Base-by-base conservation (phyloP, 208 protist genomes). In the Acanthamoeba triangularis region DNA sequence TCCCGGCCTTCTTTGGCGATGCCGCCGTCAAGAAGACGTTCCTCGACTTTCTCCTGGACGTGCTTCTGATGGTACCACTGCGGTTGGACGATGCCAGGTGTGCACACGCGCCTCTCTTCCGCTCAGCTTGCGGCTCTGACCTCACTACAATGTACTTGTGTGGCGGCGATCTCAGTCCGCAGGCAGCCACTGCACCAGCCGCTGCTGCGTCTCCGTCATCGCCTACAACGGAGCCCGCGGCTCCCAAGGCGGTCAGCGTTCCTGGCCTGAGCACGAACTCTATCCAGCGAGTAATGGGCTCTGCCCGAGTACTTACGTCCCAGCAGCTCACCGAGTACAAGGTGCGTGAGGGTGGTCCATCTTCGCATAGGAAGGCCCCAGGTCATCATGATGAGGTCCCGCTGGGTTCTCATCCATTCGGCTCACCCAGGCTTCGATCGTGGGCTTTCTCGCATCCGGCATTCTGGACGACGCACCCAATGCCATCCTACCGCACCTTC, bases 281-380 rank as follows among this genome's bases (percentile, higher is more conserved):
- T 28, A 93, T 93, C 25, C 88, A 93, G 30, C 61, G 88, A 28
- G 37, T 93, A 10, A 93, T 78, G 69, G 88, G 88, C 23, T 63
- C 80, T 63, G 33, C 61, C 23, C 30, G 52, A 56, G 69, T 93
- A 7, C n/a, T 93, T 18, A 44, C 88, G 14, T 93, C 88, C 13
- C 61, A 93, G 65, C 49, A 74, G 1, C 33, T 93, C 63, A 93
- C 28, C 23, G 88, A 78, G n/a, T 93, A 59, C 23, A 93, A 93
- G 88, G 88, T 78, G 69, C 33, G 47, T 30, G 41, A 18, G 52
- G 16, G 16, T 59, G 0, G 54, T 6, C 23, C 54, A 30, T 61
- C 14, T 59, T 47, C 41, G 41, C 41, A 47, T 47, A 11, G 41
- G 11, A 47, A 47, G 41, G 5, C 41, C 41, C 3, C 41, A 47